Conservation (phyloP, 228 moss, liverwort and hornwort genomes). For the Sphagnum fallax region DNA sequence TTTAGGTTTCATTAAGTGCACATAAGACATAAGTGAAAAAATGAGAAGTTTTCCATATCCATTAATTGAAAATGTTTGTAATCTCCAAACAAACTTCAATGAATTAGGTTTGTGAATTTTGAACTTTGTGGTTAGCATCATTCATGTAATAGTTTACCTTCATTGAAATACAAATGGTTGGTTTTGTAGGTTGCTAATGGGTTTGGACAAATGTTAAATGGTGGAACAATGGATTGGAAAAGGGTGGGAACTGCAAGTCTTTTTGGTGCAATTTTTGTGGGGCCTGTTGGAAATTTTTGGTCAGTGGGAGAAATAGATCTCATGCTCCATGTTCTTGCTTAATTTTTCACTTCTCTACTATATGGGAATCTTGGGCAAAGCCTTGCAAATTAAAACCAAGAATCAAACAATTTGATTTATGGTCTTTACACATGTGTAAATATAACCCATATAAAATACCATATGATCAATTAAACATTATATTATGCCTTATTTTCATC, state of each 20-base stretch:
- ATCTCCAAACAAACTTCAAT: background rate
- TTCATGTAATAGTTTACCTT: background rate
- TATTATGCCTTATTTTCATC: background rate
- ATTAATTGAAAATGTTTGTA: background rate
- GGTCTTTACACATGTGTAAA: background rate
- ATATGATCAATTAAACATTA: background rate
- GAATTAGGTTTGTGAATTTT: too few species aligned
- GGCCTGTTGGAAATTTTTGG: conserved; percentile 26
- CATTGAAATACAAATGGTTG: background rate
- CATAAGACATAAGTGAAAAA: background rate
- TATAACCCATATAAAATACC: background rate
- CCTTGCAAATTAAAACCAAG: background rate
- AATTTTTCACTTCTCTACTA: too few species aligned
- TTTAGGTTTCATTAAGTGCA: background rate
- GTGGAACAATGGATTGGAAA: conserved; percentile 17
- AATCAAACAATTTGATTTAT: background rate
- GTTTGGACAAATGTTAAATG: conserved; percentile 4
- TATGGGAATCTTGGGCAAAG: background rate
- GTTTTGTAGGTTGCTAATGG: conserved; percentile 19
- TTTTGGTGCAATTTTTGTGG: conserved; percentile 23
- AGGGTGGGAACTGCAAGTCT: conserved; percentile 15
- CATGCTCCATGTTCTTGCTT: too few species aligned
- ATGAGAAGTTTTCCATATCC: background rate
- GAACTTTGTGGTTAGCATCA: background rate
- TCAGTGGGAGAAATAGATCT: background rate